Base-by-base conservation (phyloP, 2,329 filamentous ascomycete species). In the Ascochyta koolunga region DNA sequence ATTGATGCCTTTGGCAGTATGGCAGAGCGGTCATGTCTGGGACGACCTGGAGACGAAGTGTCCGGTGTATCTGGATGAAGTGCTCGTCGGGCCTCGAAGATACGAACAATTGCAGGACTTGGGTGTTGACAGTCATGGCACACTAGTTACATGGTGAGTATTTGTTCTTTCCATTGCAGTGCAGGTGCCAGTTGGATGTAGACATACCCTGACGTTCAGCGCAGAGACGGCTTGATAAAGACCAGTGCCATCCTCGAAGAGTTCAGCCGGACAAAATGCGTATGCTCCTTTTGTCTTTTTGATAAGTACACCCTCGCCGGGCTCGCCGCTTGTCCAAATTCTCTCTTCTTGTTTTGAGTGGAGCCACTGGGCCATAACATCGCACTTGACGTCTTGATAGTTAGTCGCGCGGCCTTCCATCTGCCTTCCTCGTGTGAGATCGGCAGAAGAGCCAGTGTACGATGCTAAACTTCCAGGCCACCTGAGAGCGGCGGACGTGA, bases 1-100 rank as follows among this genome's bases (percentile, higher is more conserved):
- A 92, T 69, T 93, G 90, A 70, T 91, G 85, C 71, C 91, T 93
- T 54, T 89, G 82, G 5, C 84, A 87, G 21, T 77, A 72, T 0
- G 83, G 82, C 4, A 89, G 76, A 42, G 83, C 79, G 2, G 77
- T 75, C 51, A 88, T 80, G 42, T 80, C 81, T 2, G 81, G 81
- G 19, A 89, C 75, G 4, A 89, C 82, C 65, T 89, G 87, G 6
- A 89, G 73, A 22, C 82, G 82, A 16, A 87, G 78, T 3, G 83
- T 84, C 47, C 82, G 77, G 15, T 79, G 72, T 15, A 89, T 75
- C 9, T 86, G 84, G 9, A 89, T 83, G 59, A 82, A 86, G 15
- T 82, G 76, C 19, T 77, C 60, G 19, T 79, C 76, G 39, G 77
- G 79, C 42, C 78, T 74, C 51, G 80, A 75, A 6, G 88, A 75